Percentiles rank a stretch among this genome's conserved stretches.
phyloP scores from a whole-genome alignment of 1,284 basidiomycete genomes.

The Cutaneotrichosporon sp. region DNA sequence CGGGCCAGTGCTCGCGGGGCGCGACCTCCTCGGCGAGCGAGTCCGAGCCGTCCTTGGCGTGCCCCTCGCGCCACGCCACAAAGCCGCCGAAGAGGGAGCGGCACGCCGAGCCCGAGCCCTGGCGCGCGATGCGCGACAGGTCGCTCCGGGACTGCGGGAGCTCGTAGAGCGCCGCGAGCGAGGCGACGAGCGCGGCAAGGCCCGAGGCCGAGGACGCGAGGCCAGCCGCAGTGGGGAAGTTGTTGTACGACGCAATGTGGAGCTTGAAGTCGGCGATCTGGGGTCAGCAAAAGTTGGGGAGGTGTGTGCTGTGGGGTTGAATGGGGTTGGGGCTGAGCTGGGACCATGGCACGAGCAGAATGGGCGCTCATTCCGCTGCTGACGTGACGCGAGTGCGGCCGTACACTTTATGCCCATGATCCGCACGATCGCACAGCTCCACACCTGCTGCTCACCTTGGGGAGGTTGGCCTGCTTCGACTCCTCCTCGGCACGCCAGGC shows the following conservation, averaged over 20 bases:
- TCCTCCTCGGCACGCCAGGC: constrained; percentile 74
- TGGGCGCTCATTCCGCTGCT: not conserved
- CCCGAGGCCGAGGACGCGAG: constrained; percentile 97
- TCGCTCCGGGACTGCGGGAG: constrained; percentile 69
- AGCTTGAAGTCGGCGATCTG: constrained; percentile 73
- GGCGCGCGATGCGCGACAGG: constrained; percentile 91
- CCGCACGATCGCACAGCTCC: no score
- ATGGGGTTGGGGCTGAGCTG: no score
- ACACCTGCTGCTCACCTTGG: constrained; percentile 64
- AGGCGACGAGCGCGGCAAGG: constrained; percentile 90
- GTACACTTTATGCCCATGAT: no score
- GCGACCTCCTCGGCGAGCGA: constrained; percentile 88
- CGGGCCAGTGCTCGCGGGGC: constrained; percentile 84
- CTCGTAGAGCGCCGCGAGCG: constrained; percentile 81
- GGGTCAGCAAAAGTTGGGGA: not conserved
- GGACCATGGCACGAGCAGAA: not conserved
- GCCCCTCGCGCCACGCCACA: constrained; percentile 92
- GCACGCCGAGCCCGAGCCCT: constrained; percentile 96
- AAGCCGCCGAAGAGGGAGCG: constrained; percentile 96
- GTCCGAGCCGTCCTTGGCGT: constrained; percentile 70
- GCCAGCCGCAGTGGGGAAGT: constrained; percentile 98
- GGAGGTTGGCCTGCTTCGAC: constrained; percentile 62
- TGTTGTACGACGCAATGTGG: constrained; percentile 93
- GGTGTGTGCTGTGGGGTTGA: not conserved
- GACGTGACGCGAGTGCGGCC: not conserved